phyloP scores from a whole-genome alignment of 2,329 filamentous ascomycete genomes.

The Pseudogymnoascus sp. region DNA sequence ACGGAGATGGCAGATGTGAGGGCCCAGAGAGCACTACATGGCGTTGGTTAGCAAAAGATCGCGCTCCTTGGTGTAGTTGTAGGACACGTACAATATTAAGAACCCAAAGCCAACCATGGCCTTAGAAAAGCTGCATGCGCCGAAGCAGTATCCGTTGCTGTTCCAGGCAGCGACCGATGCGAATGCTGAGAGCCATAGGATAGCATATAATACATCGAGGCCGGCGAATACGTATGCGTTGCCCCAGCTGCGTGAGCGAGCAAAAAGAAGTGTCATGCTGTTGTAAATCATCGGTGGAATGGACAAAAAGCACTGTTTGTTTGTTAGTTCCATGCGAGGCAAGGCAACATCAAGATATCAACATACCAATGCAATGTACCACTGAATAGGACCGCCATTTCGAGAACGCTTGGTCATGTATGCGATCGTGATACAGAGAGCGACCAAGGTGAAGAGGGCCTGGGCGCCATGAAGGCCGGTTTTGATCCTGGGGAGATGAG shows the following conservation, averaged over 20 bases:
- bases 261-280: slow-evolving; percentile 54
- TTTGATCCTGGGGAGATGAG: slow-evolving; percentile 32
- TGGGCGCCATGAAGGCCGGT: slow-evolving; percentile 48
- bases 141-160: slow-evolving; percentile 43
- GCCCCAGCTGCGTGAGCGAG: slow-evolving; percentile 51
- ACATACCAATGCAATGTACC: slow-evolving; percentile 56
- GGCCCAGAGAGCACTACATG: slow-evolving; percentile 45
- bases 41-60: neutral
- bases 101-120: slow-evolving; percentile 54
- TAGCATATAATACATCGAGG: slow-evolving; percentile 47
- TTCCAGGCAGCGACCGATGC: slow-evolving; percentile 58
- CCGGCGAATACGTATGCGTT: slow-evolving; percentile 52
- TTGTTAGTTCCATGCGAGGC: slow-evolving; percentile 8
- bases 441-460: slow-evolving; percentile 43
- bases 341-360: neutral
- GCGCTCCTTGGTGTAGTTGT: neutral
- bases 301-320: slow-evolving; percentile 51
- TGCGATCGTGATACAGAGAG: slow-evolving; percentile 51
- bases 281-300: slow-evolving; percentile 57
- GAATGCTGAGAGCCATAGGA: slow-evolving; percentile 61
- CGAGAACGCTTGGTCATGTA: slow-evolving; percentile 44
- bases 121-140: slow-evolving; percentile 52
- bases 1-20: slow-evolving; percentile 46
- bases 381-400: slow-evolving; percentile 46
- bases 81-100: slow-evolving; percentile 46